Conservation (phyloP, 2,329 filamentous ascomycete genomes). For the Triangularia setosa region DNA sequence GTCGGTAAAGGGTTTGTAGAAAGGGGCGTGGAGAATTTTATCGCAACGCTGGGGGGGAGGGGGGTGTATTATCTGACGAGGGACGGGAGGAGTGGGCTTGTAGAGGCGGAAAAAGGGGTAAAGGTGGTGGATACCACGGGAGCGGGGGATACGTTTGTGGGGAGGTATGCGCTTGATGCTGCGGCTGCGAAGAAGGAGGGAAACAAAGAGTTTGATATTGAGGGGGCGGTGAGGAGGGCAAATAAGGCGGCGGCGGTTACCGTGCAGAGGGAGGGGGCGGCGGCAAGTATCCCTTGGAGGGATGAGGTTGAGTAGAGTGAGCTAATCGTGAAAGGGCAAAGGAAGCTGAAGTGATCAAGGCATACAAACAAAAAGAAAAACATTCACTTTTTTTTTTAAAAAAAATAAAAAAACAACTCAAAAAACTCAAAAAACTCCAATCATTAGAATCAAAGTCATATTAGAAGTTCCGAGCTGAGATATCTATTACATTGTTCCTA, state of each 20-base stretch:
- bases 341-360: no score
- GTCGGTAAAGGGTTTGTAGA: constrained; percentile 60
- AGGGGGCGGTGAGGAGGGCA: constrained; percentile 56
- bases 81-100: constrained; percentile 40
- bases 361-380: no score
- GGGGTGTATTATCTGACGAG: constrained; percentile 65
- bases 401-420: no score
- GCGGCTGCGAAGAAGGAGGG: constrained; percentile 38
- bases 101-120: constrained; percentile 62
- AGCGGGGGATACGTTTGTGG: constrained; percentile 92
- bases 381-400: no score
- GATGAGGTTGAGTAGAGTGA: constrained; percentile 39
- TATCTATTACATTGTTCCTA: no score
- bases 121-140: constrained; percentile 87
- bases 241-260: constrained; percentile 61
- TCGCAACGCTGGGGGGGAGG: constrained; percentile 78
- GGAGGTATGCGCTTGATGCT: constrained; percentile 73
- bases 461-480: no score
- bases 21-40: constrained; percentile 68
- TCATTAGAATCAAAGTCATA: no score
- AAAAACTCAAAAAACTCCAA: no score
- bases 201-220: constrained; percentile 48
- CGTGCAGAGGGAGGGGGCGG: constrained; percentile 62
- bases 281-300: constrained; percentile 63
- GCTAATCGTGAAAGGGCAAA: no score